Evolutionary conservation across 2,329 filamentous ascomycete species (phyloP), one percentile per base, ranked within the genome.

Genomic region (Trichoderma polysporum): DNA sequence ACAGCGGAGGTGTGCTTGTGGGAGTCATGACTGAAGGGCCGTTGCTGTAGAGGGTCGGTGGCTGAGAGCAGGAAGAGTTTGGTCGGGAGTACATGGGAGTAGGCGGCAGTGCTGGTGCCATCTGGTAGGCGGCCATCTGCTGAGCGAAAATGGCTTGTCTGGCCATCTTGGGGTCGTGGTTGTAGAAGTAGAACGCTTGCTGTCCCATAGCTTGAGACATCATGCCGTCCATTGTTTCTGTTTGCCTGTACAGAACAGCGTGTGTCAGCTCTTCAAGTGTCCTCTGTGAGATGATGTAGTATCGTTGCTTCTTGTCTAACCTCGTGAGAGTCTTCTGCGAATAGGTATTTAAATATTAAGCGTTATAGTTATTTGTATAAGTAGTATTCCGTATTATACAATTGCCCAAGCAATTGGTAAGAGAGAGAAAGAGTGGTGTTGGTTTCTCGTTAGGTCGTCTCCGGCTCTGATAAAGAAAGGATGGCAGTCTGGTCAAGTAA

Each of bases 141-240:
- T 86, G 87, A 70, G 81, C 79, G 83, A 93, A 94, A 80, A 92
- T 89, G 64, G 88, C 88, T 80, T 94, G 90, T 75, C 89, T 85
- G 77, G 93, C 90, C 70, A 88, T 83, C 78, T 87, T 89, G 70
- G 90, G 85, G 73, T 95, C 91, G 71, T 91, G 88, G 74, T 88
- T 90, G 83, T 94, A 97, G 85, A 94, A 95, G 86, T 91, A 94
- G 84, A 93, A 96, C 68, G 91, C 84, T 71, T 89, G 87, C 80
- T 91, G 90, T 69, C 85, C 88, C 84, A 91, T 87, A 74, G 85
- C 78, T 79, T 85, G 87, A 74, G 80, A 76, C 81, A 86, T 84
- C 81, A 85, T 82, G 70, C 78, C 58, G 75, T 92, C 90, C 90
- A 93, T 93, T 82, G 80, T 79, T 77, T 71, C 59, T 73, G 70